phyloP scores from a whole-genome alignment of 2,329 filamentous ascomycete genomes.

The Geoglossum cookeanum region DNA sequence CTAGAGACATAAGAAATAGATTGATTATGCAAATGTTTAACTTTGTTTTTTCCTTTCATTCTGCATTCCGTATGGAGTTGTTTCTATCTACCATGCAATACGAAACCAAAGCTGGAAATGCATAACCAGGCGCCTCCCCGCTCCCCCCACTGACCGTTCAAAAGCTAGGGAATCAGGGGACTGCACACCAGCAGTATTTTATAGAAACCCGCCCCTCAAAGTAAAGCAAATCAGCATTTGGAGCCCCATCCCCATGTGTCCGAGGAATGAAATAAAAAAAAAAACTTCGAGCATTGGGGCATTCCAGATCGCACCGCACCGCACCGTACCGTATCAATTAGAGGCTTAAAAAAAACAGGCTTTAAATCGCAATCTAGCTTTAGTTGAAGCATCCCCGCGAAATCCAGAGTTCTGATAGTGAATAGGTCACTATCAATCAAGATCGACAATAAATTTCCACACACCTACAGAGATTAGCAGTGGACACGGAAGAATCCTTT shows the following conservation, averaged over 20 bases:
- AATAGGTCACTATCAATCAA: not conserved
- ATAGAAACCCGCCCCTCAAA: not conserved
- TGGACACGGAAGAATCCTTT: not conserved
- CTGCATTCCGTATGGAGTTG: not conserved
- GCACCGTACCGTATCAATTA: not conserved
- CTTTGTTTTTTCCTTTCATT: not conserved
- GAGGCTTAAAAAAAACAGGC: not conserved
- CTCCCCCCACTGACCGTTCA: not conserved
- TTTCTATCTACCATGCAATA: not conserved
- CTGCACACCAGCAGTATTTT: not conserved
- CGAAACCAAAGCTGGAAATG: not conserved
- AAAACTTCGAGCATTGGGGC: not conserved
- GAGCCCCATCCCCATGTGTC: not conserved
- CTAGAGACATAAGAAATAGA: no score
- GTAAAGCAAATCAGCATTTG: not conserved
- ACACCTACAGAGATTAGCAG: not conserved
- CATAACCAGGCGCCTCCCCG: not conserved
- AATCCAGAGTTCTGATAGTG: not conserved
- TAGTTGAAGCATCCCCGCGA: not conserved
- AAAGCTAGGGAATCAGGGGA: not conserved
- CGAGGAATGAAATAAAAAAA: not conserved
- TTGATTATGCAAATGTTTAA: no score
- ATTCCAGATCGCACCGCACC: not conserved
- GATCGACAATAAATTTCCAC: conserved; percentile 4
- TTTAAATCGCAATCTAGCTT: not conserved